Conservation (phyloP, 805 yeast species). For the Zygosaccharomyces rouxii region DNA sequence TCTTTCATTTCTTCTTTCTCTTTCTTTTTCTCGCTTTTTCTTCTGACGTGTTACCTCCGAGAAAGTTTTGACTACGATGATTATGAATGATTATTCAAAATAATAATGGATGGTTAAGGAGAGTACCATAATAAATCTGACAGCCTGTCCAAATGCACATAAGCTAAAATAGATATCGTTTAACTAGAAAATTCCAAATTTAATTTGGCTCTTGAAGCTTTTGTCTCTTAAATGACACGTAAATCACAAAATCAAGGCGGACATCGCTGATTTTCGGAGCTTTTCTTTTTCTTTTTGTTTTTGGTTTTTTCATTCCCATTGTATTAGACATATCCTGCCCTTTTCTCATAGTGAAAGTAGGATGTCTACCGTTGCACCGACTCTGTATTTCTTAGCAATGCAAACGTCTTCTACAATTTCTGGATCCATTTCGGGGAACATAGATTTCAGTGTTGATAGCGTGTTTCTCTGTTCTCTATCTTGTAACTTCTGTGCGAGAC, state of each 20-base stretch:
- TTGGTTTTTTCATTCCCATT: too few relatives aligned
- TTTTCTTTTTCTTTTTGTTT: too few relatives aligned
- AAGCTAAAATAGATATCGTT: not conserved
- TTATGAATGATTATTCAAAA: not conserved
- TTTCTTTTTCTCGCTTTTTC: not conserved
- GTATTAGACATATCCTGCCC: not conserved
- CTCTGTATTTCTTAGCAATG: constrained; percentile 55
- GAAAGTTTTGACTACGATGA: not conserved
- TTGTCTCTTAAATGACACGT: not conserved
- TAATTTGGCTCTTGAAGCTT: not conserved
- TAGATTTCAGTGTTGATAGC: constrained; percentile 49
- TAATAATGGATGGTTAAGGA: not conserved
- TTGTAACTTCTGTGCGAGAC: constrained; percentile 37
- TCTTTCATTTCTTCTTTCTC: not conserved
- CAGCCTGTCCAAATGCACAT: not conserved
- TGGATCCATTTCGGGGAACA: constrained; percentile 72
- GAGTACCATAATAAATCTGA: not conserved
- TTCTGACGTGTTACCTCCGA: not conserved
- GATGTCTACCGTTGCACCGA: constrained; percentile 71
- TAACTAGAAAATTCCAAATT: not conserved
- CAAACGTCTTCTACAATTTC: constrained; percentile 69
- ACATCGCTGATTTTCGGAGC: too few relatives aligned
- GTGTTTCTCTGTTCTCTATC: constrained; percentile 45
- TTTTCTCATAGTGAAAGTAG: constrained; percentile 23
- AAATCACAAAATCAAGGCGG: not conserved